These are phyloP conservation scores for Millerozyma miso DNA, from an alignment of 805 yeast species.

Conservation along the genomic window DNA sequence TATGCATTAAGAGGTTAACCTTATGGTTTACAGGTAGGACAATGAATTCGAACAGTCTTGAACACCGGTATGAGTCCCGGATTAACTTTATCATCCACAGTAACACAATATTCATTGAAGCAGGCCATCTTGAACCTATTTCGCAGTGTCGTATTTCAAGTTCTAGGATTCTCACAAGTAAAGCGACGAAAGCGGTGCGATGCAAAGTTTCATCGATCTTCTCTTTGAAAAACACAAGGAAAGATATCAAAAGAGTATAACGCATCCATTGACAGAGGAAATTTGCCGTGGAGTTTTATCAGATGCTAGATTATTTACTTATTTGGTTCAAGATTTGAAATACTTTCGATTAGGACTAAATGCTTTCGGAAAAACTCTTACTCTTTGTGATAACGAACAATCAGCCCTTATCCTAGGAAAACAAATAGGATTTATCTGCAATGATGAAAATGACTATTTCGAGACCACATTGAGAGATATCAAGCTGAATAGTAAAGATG, in stretches of 20 bases:
- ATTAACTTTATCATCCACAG: too few relatives aligned
- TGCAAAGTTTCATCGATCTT: slow-evolving; percentile 7
- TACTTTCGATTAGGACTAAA: slow-evolving; percentile 43
- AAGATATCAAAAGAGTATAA: slow-evolving; percentile 24
- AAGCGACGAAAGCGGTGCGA: too few relatives aligned
- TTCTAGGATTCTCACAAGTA: too few relatives aligned
- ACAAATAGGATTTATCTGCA: slow-evolving; percentile 48
- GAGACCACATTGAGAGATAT: slow-evolving; percentile 21
- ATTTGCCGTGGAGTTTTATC: slow-evolving; percentile 44
- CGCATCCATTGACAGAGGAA: slow-evolving; percentile 41
- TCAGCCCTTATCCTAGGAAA: slow-evolving; percentile 41
- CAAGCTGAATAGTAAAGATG: slow-evolving; percentile 10
- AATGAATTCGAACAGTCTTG: too few relatives aligned
- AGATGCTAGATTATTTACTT: slow-evolving; percentile 38
- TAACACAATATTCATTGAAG: too few relatives aligned
- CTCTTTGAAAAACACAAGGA: slow-evolving; percentile 11
- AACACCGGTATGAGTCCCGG: too few relatives aligned
- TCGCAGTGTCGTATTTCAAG: too few relatives aligned
- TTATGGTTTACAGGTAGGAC: too few relatives aligned
- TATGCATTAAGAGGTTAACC: not conserved
- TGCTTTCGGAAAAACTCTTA: slow-evolving; percentile 41
- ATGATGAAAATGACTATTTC: slow-evolving; percentile 48
- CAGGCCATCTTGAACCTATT: too few relatives aligned
- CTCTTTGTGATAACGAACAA: slow-evolving; percentile 36
- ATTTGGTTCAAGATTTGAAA: slow-evolving; percentile 46